Percentiles rank a stretch among this genome's conserved stretches.
phyloP scores from a whole-genome alignment of 495 filamentous ascomycete species.

The Sphaerosporella brunnea region DNA sequence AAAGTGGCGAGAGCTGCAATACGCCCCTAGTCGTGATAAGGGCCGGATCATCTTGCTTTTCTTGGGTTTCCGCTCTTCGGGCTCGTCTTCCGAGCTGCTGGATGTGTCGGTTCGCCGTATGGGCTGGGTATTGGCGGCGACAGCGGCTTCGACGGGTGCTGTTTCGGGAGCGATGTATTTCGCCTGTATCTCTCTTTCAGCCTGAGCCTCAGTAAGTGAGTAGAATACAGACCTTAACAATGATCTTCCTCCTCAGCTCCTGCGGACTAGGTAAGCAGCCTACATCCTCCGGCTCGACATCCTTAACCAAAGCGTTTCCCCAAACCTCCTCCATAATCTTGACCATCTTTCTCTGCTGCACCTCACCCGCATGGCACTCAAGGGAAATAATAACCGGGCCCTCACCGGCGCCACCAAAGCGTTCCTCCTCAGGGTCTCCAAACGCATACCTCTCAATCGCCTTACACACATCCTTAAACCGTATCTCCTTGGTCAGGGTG shows the following conservation, averaged over 20 bases:
- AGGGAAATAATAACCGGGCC: slow-evolving; percentile 75
- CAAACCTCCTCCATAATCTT: slow-evolving; percentile 71
- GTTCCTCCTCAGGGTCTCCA: slow-evolving; percentile 27
- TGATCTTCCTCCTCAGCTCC: slow-evolving; percentile 54
- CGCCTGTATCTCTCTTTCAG: slow-evolving; percentile 7
- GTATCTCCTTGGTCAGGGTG: slow-evolving; percentile 71
- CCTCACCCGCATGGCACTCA: slow-evolving; percentile 61
- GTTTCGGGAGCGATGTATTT: slow-evolving; percentile 17
- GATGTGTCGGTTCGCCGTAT: slow-evolving; percentile 4
- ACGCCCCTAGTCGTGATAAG: slow-evolving; percentile 59
- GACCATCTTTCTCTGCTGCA: slow-evolving; percentile 78
- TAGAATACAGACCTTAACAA: slow-evolving; percentile 54
- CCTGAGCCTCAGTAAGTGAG: background rate
- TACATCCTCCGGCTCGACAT: slow-evolving; percentile 30
- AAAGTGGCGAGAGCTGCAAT: slow-evolving; percentile 68
- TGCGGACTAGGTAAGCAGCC: slow-evolving; percentile 46
- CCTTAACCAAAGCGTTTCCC: slow-evolving; percentile 48
- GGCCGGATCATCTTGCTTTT: slow-evolving; percentile 58
- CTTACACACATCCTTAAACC: slow-evolving; percentile 67
- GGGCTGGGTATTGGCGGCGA: background rate
- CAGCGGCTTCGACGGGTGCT: background rate
- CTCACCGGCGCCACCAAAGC: slow-evolving; percentile 31
- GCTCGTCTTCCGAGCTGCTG: slow-evolving; percentile 14
- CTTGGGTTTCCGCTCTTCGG: slow-evolving; percentile 27
- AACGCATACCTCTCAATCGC: slow-evolving; percentile 69